Evolutionary conservation across 2,329 filamentous ascomycete species (phyloP).

Genomic region (Venturia pyrina): DNA sequence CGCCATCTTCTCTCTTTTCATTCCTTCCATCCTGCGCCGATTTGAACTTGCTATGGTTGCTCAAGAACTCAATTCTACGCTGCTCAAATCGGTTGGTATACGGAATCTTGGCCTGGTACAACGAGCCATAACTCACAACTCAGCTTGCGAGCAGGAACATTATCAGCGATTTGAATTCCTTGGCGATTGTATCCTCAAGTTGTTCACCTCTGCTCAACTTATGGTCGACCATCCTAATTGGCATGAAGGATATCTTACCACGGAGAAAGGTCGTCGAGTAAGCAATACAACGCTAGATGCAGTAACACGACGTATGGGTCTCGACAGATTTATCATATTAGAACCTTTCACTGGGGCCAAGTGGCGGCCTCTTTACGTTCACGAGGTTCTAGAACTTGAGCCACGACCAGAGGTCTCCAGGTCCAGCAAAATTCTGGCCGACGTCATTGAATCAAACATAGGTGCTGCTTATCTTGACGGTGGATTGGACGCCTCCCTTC

Average conservation of each 20-base stretch:
- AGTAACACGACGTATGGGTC: conserved; percentile 50
- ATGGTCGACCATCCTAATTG: conserved; percentile 49
- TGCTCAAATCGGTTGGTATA: conserved; percentile 46
- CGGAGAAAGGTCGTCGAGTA: conserved; percentile 58
- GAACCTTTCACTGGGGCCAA: conserved; percentile 56
- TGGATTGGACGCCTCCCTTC: conserved; percentile 51
- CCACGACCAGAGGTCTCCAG: conserved; percentile 31
- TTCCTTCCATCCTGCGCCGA: conserved; percentile 65
- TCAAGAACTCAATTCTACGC: conserved; percentile 44
- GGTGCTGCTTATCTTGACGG: conserved; percentile 65
- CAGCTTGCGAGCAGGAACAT: conserved; percentile 49
- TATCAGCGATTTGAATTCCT: conserved; percentile 84
- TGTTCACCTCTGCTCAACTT: conserved; percentile 57
- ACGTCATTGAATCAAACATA: conserved; percentile 78
- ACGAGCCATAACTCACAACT: conserved; percentile 60
- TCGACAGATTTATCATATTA: conserved; percentile 65
- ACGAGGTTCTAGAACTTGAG: conserved; percentile 22
- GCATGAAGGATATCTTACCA: conserved; percentile 68
- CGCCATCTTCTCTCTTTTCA: conserved; percentile 45
- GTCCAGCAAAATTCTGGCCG: conserved; percentile 73
- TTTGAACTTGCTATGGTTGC: conserved; percentile 57
- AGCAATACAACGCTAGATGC: conserved; percentile 64
- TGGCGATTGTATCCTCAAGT: conserved; percentile 76
- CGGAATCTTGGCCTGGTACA: conserved; percentile 45
- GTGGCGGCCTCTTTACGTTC: conserved; percentile 60